Conservation (phyloP, 768 basidiomycete genomes). For the Suillus fuscotomentosus region DNA sequence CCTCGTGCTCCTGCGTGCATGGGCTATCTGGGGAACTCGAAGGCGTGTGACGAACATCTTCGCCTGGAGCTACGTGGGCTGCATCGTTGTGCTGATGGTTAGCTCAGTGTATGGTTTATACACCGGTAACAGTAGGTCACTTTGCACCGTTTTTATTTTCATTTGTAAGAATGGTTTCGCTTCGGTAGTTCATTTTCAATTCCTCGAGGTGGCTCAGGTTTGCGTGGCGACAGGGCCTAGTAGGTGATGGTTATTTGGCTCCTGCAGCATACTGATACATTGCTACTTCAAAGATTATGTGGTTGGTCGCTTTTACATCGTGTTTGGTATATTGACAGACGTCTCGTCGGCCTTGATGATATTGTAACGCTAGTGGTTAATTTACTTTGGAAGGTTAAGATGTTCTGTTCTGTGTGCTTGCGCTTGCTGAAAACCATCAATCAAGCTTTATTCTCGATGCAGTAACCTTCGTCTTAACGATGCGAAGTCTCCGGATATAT, state of each 20-base stretch:
- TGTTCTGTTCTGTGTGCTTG: no score
- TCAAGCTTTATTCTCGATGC: conserved; percentile 7
- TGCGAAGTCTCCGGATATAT: conserved; percentile 9
- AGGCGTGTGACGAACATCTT: neutral
- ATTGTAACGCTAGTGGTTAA: conserved; percentile 8
- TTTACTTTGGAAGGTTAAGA: conserved; percentile 6
- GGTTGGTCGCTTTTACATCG: neutral
- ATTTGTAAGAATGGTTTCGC: neutral
- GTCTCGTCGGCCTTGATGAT: neutral
- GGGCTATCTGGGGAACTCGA: conserved; percentile 9
- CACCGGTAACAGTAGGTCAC: neutral
- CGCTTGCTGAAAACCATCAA: neutral
- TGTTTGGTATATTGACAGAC: neutral
- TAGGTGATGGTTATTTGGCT: neutral
- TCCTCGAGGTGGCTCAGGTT: neutral
- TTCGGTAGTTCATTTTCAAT: neutral
- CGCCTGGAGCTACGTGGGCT: neutral
- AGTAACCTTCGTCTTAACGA: conserved; percentile 6
- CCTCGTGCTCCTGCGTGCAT: conserved; percentile 9
- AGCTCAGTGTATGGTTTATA: neutral
- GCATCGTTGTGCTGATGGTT: neutral
- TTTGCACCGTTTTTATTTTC: neutral
- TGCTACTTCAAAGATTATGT: neutral
- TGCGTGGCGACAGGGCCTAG: conserved; percentile 3
- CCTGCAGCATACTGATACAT: neutral